phyloP scores from a whole-genome alignment of 306 rosid genomes.

The Mimosa pudica region DNA sequence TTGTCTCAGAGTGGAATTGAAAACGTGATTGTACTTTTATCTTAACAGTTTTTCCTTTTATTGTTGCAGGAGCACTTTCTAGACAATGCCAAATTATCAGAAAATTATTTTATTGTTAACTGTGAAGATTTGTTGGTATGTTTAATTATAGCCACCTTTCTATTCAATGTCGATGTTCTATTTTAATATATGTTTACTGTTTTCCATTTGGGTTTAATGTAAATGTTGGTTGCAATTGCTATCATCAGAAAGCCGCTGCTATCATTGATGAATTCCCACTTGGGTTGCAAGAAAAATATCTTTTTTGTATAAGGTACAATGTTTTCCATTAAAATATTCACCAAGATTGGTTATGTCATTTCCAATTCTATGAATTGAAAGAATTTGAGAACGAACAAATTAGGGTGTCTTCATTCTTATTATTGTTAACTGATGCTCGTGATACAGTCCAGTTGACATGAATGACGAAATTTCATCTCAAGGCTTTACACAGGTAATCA shows the following conservation, averaged over 20 bases:
- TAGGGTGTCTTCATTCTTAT: slow-evolving; percentile 20
- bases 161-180: slow-evolving; percentile 19
- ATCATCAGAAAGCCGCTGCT: slow-evolving; percentile 78
- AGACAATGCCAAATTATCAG: slow-evolving; percentile 82
- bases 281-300: slow-evolving; percentile 78
- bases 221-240: slow-evolving; percentile 40
- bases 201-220: slow-evolving; percentile 27
- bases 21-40: slow-evolving; percentile 21
- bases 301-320: slow-evolving; percentile 76
- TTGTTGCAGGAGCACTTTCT: slow-evolving; percentile 83
- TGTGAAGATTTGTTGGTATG: slow-evolving; percentile 82
- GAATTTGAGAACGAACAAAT: slow-evolving; percentile 9
- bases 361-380: slow-evolving; percentile 29
- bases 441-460: slow-evolving; percentile 89
- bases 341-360: slow-evolving; percentile 20
- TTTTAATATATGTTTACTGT: slow-evolving; percentile 3
- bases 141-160: slow-evolving; percentile 25
- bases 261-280: slow-evolving; percentile 79
- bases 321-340: slow-evolving; percentile 27
- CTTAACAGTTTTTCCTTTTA: slow-evolving; percentile 20
- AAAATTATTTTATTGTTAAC: slow-evolving; percentile 75
- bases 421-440: slow-evolving; percentile 27
- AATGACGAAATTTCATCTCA: slow-evolving; percentile 79
- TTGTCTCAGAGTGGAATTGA: background rate
- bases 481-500: slow-evolving; percentile 81